Base-by-base conservation (phyloP, 2,329 filamentous ascomycete species). In the Neurospora crassa region DNA sequence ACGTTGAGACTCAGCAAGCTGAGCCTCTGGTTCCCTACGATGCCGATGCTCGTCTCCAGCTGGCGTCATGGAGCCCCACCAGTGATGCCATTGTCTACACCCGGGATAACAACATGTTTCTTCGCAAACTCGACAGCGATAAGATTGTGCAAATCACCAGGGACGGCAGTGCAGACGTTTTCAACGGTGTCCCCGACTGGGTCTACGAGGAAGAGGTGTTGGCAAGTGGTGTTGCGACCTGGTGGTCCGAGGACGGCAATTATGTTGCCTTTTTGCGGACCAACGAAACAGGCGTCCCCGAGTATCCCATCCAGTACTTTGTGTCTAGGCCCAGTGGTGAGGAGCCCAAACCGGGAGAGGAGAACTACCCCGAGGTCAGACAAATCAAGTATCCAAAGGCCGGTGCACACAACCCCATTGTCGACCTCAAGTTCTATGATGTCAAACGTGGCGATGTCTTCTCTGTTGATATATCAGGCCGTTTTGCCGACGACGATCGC, bases 371-470 rank as follows among this genome's bases (percentile, higher is more conserved):
- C 0, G 94, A 98, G 78, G 90, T 95, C 43, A 89, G 91, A 74
- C 84, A 94, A 76, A 96, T 99, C 87, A 99, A 99, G 81, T 99
- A 99, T 77, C 96, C 96, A 68, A 98, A 98, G 81, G 92, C 96
- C 24, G 96, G 96, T 3, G 91, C 94, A 2, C 94, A 95, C 67
- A 99, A 99, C 79, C 96, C 96, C 0, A 88, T 92, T 16, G 95
- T 99, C 4, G 90, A 93, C 73, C 82, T 99, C 41, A 87, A 92
- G 70, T 97, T 98, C 81, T 98, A 95, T 80, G 94, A 98, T 75
- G 84, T 97, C 24, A 85, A 85, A 11, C 91, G 91, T 77, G 87
- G 87, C 1, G 90, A 97, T 72, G 87, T 91, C 10, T 98, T 98
- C 78, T 88, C 89, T 20, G 92, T 98, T 40, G 85, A 91, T 10